Base-by-base conservation (phyloP, 2,329 filamentous ascomycete species). In the Torrubiellomyces zombiae region DNA sequence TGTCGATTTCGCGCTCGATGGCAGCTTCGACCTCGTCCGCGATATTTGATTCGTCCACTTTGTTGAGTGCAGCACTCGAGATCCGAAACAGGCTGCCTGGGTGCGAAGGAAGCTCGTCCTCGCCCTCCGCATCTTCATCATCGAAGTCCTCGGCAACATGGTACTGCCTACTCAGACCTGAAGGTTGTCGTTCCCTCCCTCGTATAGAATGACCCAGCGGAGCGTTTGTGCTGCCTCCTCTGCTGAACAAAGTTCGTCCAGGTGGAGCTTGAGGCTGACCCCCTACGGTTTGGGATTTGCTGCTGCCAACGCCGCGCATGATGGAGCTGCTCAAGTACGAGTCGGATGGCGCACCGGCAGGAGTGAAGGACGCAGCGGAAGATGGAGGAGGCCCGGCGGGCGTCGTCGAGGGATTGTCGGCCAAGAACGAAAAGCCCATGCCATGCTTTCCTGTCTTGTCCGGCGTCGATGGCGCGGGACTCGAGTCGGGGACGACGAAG, bases 311-410 rank as follows among this genome's bases (percentile, higher is more conserved):
- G 21, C 47, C 55, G 23, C 53, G 54, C 47, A 62, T 50, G 26
- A 67, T 55, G 18, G 64, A 67, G 45, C 63, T 67, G 28, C 63
- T 58, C 18, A 69, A 44, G 36, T 55, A 67, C 9, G 60, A 61
- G 16, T 55, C 60, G 13, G 65, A 63, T 1, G 65, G 65, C 10
- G 63, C 63, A 28, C 67, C 67, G 10, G 55, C 53, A 2, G 65
- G 63, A 2, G 64, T 67, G 44, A 67, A 68, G 21, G 62, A 66
- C 4, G 56, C 56, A 7, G 55, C 53, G 6, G 62, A 61, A 15
- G 64, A 63, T 1, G 57, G 58, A 7, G 63, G 60, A 15, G 56
- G 56, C 0, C 56, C 63, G 11, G 56, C 57, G 5, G 65, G 63
- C 2, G 64, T 68, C 3, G 60, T 67, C 18, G 63, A 60, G 6